A percentile compares a stretch with the other conserved stretches of the same genome.
Conservation (phyloP, 2,329 filamentous ascomycete genomes). For the Podosphaera xanthii region DNA sequence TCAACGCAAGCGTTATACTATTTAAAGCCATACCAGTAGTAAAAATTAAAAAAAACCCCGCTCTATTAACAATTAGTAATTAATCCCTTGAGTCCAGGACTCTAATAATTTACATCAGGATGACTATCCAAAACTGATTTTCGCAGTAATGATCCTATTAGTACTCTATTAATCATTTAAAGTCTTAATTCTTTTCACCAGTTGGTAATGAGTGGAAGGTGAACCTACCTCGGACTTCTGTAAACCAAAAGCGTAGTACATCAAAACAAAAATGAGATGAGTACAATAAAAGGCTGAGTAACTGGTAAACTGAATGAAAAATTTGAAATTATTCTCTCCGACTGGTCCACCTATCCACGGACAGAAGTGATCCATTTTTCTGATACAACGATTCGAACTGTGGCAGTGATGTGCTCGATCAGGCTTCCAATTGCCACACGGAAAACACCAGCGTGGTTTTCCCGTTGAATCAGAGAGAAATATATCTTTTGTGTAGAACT, state of each 20-base stretch:
- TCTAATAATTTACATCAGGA: too few relatives aligned
- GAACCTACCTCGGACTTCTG: constrained; percentile 11
- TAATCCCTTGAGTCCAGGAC: constrained; percentile 6
- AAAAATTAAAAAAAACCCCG: constrained; percentile 61
- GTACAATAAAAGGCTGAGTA: constrained; percentile 49
- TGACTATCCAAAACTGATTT: too few relatives aligned
- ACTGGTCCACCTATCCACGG: constrained; percentile 93
- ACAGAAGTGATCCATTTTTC: constrained; percentile 89
- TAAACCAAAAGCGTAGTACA: constrained; percentile 34
- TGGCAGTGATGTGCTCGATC: constrained; percentile 75
- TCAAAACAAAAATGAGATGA: constrained; percentile 38
- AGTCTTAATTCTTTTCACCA: too few relatives aligned
- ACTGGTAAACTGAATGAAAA: constrained; percentile 68
- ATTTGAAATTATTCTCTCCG: constrained; percentile 71
- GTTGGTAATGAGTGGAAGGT: too few relatives aligned
- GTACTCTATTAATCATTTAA: too few relatives aligned
- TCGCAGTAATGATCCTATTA: too few relatives aligned
- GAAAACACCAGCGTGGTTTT: constrained; percentile 65
- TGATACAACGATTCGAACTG: constrained; percentile 69
- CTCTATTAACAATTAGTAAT: constrained; percentile 14
- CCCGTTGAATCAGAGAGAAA: constrained; percentile 72
- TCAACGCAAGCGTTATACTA: constrained; percentile 42
- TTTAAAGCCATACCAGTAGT: constrained; percentile 52
- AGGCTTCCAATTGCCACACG: constrained; percentile 69
- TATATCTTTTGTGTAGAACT: constrained; percentile 60